These are phyloP conservation scores for Fusarium vanettenii DNA, from an alignment of 2,329 filamentous ascomycete species.

Conservation along the genomic window DNA sequence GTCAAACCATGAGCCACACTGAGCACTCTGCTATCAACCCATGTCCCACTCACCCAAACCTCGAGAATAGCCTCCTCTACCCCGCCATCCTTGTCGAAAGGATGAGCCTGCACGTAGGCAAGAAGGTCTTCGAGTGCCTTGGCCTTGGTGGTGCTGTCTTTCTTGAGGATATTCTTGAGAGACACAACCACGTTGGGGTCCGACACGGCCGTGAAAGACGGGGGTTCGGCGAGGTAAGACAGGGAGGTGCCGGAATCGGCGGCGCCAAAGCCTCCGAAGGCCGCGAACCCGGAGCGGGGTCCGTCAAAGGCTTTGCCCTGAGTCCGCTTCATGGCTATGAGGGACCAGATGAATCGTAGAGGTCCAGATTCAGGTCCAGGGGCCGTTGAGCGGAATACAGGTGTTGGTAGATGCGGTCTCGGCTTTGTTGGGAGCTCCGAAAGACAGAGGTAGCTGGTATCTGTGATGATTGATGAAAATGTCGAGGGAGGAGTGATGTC, in stretches of 20 bases:
- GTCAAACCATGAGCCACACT: constrained; percentile 30
- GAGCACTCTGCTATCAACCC: too few relatives aligned
- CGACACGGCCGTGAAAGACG: constrained; percentile 80
- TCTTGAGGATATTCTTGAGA: constrained; percentile 94
- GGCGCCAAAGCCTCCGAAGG: constrained; percentile 45
- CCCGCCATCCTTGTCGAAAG: constrained; percentile 66
- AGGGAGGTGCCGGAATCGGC: constrained; percentile 65
- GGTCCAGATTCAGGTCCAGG: neutral
- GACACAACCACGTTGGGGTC: constrained; percentile 86
- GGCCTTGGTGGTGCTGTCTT: constrained; percentile 90
- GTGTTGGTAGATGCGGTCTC: constrained; percentile 21
- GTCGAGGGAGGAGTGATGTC: constrained; percentile 41
- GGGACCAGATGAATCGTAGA: neutral
- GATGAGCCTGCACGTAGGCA: constrained; percentile 67
- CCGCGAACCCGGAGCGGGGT: constrained; percentile 40
- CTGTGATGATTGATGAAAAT: constrained; percentile 37
- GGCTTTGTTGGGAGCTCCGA: constrained; percentile 23
- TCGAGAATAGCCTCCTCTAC: constrained; percentile 86
- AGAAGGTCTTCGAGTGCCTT: constrained; percentile 91
- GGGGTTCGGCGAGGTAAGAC: constrained; percentile 89
- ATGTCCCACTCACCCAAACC: constrained; percentile 74
- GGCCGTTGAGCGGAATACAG: constrained; percentile 5
- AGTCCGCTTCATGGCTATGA: constrained; percentile 43
- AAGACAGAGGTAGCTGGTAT: constrained; percentile 17
- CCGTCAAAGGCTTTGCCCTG: constrained; percentile 44